Evolutionary conservation across 768 basidiomycete genomes (phyloP), one percentile per base, ranked within the genome.

Genomic region (Lentinus tigrinus): DNA sequence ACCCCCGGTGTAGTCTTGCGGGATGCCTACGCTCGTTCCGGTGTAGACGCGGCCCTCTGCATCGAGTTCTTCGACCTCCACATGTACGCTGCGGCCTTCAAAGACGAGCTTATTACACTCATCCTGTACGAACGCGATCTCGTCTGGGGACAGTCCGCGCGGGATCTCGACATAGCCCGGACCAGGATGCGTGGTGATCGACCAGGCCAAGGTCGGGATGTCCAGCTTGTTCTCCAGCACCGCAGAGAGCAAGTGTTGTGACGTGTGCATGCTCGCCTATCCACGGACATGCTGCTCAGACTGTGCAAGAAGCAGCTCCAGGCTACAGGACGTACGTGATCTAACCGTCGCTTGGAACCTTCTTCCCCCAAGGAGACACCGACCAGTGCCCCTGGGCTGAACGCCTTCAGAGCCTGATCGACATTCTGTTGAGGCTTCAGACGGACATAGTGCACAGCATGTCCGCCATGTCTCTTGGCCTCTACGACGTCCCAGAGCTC

Each of bases 181-280:
- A 6, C 78, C 71, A 7, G 92, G 89, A 62, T 77, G 83, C 17
- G 77, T 73, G 0, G 87, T 85, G 55, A 93, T 76, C n/a, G 89
- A 88, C 91, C 92, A 93, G 2, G 88, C 87, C 21, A 92, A 78
- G 2, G 92, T 93, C 7, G 84, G 83, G 26, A 92, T 75, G 31
- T 81, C 71, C 38, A 90, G 76, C 3, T 73, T 74, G 23, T 78
- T 76, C 65, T 93, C 89, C 4, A 93, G 77, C n/a, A 92, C 77
- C 0, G 91, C 89, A 14, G 91, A 92, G 23, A 93, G 80, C 43
- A 92, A 77, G 61, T 93, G 92, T 66, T 93, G 92, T 0, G 88
- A 87, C 1, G 91, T 92, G 70, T 94, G 91, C 82, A 91, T 84
- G 16, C 85, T 82, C 87, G 90, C 90, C 88, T 91, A 63, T 43